phyloP scores from a whole-genome alignment of 129 eudicot species.

The Escallonia herrerae region DNA sequence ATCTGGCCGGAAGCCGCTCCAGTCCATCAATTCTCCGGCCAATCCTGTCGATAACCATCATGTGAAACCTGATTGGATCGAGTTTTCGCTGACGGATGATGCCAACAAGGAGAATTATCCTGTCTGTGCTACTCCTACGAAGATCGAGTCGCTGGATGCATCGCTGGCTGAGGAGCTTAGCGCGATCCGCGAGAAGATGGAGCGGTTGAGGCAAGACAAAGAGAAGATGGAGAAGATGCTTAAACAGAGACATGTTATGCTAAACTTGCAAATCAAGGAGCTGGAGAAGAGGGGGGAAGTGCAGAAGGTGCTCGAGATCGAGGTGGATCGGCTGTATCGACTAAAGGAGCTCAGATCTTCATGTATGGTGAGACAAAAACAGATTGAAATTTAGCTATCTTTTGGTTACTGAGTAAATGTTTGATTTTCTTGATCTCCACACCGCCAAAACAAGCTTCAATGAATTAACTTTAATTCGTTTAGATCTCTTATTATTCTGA shows the following conservation, averaged over 20 bases:
- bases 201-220: conserved; percentile 50
- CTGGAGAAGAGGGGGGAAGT: conserved; percentile 55
- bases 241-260: conserved; percentile 36
- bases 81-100: conserved; percentile 10
- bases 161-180: conserved; percentile 77
- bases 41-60: conserved; percentile 14
- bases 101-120: conserved; percentile 56
- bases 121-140: conserved; percentile 13
- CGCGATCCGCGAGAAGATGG: conserved; percentile 57
- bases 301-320: conserved; percentile 72
- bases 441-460: background rate
- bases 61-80: conserved; percentile 13
- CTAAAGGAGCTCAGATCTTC: conserved; percentile 60
- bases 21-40: conserved; percentile 35
- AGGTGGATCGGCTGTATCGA: conserved; percentile 74
- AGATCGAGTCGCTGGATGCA: conserved; percentile 45
- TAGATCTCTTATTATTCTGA: conserved; percentile 4
- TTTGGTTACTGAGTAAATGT: background rate
- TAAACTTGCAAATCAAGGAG: conserved; percentile 56
- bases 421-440: too few species aligned
- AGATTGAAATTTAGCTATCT: background rate
- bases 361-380: conserved; percentile 33
- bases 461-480: background rate
- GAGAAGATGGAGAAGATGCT: conserved; percentile 69
- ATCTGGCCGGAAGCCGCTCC: conserved; percentile 47